A percentile compares a stretch with the other conserved stretches of the same genome.
phyloP scores from a whole-genome alignment of 2,329 filamentous ascomycete genomes.

The Fusarium sp. region DNA sequence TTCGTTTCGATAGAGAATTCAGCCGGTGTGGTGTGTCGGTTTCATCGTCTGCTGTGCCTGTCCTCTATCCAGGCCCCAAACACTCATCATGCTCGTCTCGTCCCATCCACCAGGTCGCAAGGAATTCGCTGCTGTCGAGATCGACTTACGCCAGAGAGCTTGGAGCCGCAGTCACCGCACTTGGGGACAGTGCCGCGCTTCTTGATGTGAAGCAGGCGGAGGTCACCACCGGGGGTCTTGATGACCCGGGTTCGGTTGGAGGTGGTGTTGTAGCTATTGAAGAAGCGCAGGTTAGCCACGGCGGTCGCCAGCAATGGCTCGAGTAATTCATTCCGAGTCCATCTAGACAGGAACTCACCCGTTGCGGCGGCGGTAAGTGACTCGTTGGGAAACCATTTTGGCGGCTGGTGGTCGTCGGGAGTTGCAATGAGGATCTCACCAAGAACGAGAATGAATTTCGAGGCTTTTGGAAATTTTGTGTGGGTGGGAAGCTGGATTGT shows the following conservation, averaged over 20 bases:
- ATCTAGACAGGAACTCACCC: slow-evolving; percentile 69
- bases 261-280: slow-evolving; percentile 90
- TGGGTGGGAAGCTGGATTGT: slow-evolving; percentile 53
- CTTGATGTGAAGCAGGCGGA: slow-evolving; percentile 99
- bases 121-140: slow-evolving; percentile 30
- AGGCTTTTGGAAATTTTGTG: slow-evolving; percentile 59
- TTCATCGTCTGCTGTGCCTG: not conserved
- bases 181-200: slow-evolving; percentile 98
- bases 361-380: slow-evolving; percentile 82
- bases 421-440: slow-evolving; percentile 53
- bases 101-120: slow-evolving; percentile 29
- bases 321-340: slow-evolving; percentile 31
- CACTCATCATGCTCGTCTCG: slow-evolving; percentile 20
- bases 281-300: slow-evolving; percentile 41
- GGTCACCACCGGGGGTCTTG: slow-evolving; percentile 96
- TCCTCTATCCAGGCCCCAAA: slow-evolving; percentile 7
- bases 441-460: slow-evolving; percentile 53
- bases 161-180: slow-evolving; percentile 98
- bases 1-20: not conserved
- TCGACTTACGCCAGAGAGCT: slow-evolving; percentile 94
- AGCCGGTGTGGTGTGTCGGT: not conserved
- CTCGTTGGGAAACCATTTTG: slow-evolving; percentile 71
- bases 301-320: slow-evolving; percentile 25
- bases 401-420: slow-evolving; percentile 55
- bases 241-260: slow-evolving; percentile 97